Conservation (phyloP, 176 grass and related monocot species). For the Pharus latifolius region DNA sequence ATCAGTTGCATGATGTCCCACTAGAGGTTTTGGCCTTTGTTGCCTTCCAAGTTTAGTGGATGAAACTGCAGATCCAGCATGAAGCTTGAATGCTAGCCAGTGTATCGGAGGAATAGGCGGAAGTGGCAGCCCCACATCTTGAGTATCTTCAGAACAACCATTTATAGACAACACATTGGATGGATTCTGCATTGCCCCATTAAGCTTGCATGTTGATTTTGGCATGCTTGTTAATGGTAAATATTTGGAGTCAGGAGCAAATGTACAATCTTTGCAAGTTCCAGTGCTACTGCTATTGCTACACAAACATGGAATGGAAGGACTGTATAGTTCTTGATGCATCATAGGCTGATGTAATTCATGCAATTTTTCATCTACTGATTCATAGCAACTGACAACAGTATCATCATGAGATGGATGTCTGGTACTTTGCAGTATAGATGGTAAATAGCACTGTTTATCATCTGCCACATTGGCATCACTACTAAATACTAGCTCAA, state of each 20-base stretch:
- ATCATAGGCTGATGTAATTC: background rate
- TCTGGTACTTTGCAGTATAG: background rate
- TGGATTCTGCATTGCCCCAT: background rate
- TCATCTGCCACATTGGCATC: background rate
- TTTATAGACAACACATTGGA: background rate
- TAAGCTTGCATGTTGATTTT: background rate
- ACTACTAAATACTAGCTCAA: background rate
- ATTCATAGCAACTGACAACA: background rate
- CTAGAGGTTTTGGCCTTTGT: slow-evolving; percentile 11
- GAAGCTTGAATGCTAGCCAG: slow-evolving; percentile 34
- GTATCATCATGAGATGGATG: background rate
- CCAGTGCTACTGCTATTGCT: background rate
- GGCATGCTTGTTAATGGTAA: background rate
- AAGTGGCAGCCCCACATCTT: slow-evolving; percentile 1
- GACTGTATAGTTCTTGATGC: background rate
- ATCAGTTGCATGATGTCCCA: background rate
- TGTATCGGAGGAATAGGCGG: slow-evolving; percentile 30
- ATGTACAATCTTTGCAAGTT: background rate
- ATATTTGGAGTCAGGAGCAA: background rate
- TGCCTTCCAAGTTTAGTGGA: background rate
- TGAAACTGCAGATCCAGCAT: background rate
- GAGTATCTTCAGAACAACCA: background rate
- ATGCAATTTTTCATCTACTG: background rate
- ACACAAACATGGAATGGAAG: background rate
- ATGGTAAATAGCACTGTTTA: background rate